Conservation (phyloP, 2,329 filamentous ascomycete species). For the Arthrobotrys pseudoclavata region DNA sequence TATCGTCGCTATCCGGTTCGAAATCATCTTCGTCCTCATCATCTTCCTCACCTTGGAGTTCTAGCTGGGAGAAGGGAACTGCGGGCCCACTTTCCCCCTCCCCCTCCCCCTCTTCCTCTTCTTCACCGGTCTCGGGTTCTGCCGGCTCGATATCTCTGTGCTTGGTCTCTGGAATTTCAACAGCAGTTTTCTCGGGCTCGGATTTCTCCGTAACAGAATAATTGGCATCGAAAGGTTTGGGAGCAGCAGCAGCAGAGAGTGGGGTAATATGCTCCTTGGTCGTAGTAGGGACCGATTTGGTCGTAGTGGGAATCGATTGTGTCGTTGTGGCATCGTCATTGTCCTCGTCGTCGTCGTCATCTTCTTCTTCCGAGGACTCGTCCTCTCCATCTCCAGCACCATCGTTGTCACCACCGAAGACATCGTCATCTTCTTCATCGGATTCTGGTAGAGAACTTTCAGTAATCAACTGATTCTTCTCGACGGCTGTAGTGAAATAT, state of each 20-base stretch:
- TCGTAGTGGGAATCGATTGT: slow-evolving; percentile 21
- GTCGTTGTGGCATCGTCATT: slow-evolving; percentile 50
- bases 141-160: background rate
- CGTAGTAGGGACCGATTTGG: slow-evolving; percentile 47
- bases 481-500: slow-evolving; percentile 29
- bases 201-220: background rate
- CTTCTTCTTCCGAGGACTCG: slow-evolving; percentile 25
- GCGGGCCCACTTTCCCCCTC: slow-evolving; percentile 8
- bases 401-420: slow-evolving; percentile 68
- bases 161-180: slow-evolving; percentile 5
- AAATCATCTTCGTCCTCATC: slow-evolving; percentile 58
- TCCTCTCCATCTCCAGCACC: slow-evolving; percentile 54
- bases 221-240: background rate
- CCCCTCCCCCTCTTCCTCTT: slow-evolving; percentile 21
- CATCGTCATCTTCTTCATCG: slow-evolving; percentile 65
- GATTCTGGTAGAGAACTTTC: slow-evolving; percentile 72
- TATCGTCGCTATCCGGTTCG: slow-evolving; percentile 50
- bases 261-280: slow-evolving; percentile 41
- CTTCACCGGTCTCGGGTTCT: background rate
- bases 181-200: background rate
- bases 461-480: slow-evolving; percentile 48
- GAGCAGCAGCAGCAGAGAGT: background rate
- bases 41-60: slow-evolving; percentile 52
- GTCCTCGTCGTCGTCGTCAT: slow-evolving; percentile 33
- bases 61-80: slow-evolving; percentile 48